Conservation (phyloP, 2,329 filamentous ascomycete genomes). For the Penicillium sp. region DNA sequence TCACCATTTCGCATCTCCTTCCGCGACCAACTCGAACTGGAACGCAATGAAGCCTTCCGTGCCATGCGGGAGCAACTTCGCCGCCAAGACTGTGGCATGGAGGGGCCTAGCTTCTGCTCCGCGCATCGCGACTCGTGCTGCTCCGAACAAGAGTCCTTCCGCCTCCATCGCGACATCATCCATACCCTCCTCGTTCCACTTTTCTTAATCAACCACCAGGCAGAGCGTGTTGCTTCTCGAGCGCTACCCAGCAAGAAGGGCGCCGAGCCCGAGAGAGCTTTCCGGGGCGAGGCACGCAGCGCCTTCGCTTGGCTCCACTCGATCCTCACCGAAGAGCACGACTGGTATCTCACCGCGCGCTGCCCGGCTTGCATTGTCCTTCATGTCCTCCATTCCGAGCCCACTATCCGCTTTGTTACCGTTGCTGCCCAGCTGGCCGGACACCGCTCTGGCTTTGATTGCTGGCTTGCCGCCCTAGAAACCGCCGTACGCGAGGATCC, state of each 20-base stretch:
- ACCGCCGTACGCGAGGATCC: conserved; percentile 47
- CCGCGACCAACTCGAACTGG: conserved; percentile 34
- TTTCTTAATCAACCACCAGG: conserved; percentile 59
- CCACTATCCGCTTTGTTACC: conserved; percentile 48
- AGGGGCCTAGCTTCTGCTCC: conserved; percentile 43
- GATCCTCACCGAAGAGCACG: conserved; percentile 60
- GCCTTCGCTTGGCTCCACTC: conserved; percentile 65
- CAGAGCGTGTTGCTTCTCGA: conserved; percentile 56
- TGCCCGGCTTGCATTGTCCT: conserved; percentile 56
- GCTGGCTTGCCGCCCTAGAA: conserved; percentile 45
- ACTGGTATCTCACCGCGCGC: conserved; percentile 61
- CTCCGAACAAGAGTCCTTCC: conserved; percentile 39
- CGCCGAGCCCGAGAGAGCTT: conserved; percentile 61
- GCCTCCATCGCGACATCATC: conserved; percentile 62
- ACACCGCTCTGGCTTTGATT: conserved; percentile 40
- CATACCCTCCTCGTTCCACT: conserved; percentile 64
- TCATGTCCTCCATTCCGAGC: conserved; percentile 50
- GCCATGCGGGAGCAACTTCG: conserved; percentile 39
- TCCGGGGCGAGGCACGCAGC: conserved; percentile 59
- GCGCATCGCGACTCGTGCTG: conserved; percentile 38
- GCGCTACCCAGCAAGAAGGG: conserved; percentile 53
- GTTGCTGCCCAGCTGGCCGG: conserved; percentile 48
- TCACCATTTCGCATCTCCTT: conserved; percentile 42
- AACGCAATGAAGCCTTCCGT: conserved; percentile 40
- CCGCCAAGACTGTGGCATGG: conserved; percentile 41